phyloP scores from a whole-genome alignment of 192 early-diverging fungal genomes.

The Pecoramyces ruminantium region DNA sequence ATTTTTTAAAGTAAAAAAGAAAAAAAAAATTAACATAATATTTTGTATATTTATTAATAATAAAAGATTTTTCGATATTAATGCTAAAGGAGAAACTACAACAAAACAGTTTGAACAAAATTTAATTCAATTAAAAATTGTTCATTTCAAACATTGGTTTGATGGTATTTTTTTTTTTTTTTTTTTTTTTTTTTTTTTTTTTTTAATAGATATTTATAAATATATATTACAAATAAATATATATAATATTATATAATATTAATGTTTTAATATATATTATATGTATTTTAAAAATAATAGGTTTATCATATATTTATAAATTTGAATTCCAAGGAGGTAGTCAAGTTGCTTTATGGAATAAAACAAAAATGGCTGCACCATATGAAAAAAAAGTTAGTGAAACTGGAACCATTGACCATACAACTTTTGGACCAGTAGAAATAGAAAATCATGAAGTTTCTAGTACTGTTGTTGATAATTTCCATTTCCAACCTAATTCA shows the following conservation, averaged over 20 bases:
- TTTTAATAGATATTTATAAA: too few relatives aligned
- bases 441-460: not conserved
- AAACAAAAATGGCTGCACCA: not conserved
- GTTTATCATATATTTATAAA: not conserved
- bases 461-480: not conserved
- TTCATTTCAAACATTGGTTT: not conserved
- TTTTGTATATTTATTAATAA: too few relatives aligned
- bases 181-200: too few relatives aligned
- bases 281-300: not conserved
- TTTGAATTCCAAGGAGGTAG: not conserved
- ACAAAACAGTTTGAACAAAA: not conserved
- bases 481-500: not conserved
- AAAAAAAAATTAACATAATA: too few relatives aligned
- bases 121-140: not conserved
- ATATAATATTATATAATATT: not conserved
- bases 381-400: not conserved
- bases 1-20: too few relatives aligned
- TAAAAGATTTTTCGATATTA: not conserved
- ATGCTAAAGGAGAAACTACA: not conserved
- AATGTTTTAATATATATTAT: not conserved
- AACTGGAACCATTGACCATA: not conserved
- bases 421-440: not conserved
- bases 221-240: too few relatives aligned
- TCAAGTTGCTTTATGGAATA: not conserved
- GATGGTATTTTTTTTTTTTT: not conserved